Percentiles rank a stretch among this genome's conserved stretches.
Evolutionary conservation across 2,329 filamentous ascomycete genomes (phyloP).

Genomic region (Alternaria atra): DNA sequence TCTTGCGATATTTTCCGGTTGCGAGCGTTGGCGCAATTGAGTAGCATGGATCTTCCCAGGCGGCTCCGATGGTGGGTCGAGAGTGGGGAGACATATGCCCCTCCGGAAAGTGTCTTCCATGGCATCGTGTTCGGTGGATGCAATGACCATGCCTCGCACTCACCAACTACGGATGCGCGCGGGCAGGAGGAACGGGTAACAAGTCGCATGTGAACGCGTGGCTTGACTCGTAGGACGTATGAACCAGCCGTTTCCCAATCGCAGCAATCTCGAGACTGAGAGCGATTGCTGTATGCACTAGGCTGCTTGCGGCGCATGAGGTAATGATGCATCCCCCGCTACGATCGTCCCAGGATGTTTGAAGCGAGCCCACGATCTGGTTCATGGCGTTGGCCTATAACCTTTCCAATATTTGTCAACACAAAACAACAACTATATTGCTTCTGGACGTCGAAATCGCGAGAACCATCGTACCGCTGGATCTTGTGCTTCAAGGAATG

Average conservation of each 20-base stretch:
- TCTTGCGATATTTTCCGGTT: slow-evolving; percentile 23
- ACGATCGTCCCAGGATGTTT: slow-evolving; percentile 10
- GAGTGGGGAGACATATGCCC: slow-evolving; percentile 16
- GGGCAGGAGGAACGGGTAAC: not conserved
- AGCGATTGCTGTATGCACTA: slow-evolving; percentile 1
- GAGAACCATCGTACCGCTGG: not conserved
- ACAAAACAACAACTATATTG: not conserved
- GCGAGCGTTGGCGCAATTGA: slow-evolving; percentile 13
- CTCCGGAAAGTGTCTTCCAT: slow-evolving; percentile 2
- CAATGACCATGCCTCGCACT: slow-evolving; percentile 1
- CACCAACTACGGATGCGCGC: not conserved
- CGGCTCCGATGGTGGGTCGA: slow-evolving; percentile 21
- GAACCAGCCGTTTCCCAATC: not conserved
- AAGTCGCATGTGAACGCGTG: not conserved
- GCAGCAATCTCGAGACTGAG: not conserved
- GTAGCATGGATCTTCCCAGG: slow-evolving; percentile 20
- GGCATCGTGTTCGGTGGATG: not conserved
- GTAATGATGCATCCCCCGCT: slow-evolving; percentile 1
- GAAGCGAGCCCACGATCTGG: slow-evolving; percentile 12
- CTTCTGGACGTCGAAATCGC: not conserved
- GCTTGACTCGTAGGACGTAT: not conserved
- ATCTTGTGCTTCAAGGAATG: not conserved
- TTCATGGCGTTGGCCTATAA: not conserved
- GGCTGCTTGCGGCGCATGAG: not conserved
- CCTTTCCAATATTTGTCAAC: not conserved